Base-by-base conservation (phyloP, 2,329 filamentous ascomycete genomes). In the Calonectria multiphialidica region DNA sequence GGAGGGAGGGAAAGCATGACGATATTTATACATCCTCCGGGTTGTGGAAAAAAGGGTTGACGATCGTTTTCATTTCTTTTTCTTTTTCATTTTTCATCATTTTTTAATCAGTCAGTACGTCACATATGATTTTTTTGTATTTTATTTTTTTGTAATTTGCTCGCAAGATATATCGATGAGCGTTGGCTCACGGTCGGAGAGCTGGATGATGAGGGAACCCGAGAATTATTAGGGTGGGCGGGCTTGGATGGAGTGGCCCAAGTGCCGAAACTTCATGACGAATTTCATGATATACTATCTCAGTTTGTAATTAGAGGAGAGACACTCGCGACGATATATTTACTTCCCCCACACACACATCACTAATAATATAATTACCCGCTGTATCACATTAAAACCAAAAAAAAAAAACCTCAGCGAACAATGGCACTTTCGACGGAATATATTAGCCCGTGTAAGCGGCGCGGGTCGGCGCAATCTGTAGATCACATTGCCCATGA, bases 291-390 rank as follows among this genome's bases (percentile, higher is more conserved):
- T 35, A n/a, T n/a, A n/a, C n/a, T n/a, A 57, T 7, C 30, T 57
- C 53, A 57, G 12, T 57, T 35, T 57, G n/a, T 57, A 57, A 16
- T 37, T 57, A 57, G 53, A 35, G 49, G 30, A 21, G 18, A 57
- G 33, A 57, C 30, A 37, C 50, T 21, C 33, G 42, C n/a, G 42
- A 44, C 13, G 42, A 44, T 44, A 44, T 44, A 44, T 18, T 55
- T 57, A n/a, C 18, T 30, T 30, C 28, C 28, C 15, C 21, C 28
- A 33, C 33, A 35, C 28, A 33, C 33, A 57, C 33, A 57, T 23
- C 25, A 50, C 28, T 57, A 57, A 57, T 57, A 57, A 35, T 57
- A 57, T 57, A 57, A 57, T 57, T 57, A 57, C 30, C 13, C 53
- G 4, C 28, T 30, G 28, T 30, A 30, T 8, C 5, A 30, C 8